Evolutionary conservation across 805 yeast genomes (phyloP).

Genomic region (Ogataea naganishii): DNA sequence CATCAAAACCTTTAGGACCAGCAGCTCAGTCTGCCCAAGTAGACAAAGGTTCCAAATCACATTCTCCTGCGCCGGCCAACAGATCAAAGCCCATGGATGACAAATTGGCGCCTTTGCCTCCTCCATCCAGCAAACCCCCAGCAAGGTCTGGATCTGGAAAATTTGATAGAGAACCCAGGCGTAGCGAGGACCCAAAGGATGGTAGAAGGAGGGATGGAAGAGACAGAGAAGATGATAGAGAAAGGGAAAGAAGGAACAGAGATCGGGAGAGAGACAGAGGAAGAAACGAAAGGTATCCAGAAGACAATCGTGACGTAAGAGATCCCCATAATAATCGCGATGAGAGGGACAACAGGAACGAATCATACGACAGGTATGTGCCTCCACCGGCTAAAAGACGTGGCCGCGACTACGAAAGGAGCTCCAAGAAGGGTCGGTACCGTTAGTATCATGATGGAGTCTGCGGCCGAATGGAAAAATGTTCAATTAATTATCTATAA

Average conservation of each 20-base stretch:
- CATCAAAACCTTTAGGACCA: too few relatives aligned
- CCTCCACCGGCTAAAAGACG: too few relatives aligned
- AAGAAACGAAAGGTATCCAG: constrained; percentile 4
- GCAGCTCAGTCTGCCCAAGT: constrained; percentile 1
- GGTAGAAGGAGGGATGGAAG: constrained; percentile 3
- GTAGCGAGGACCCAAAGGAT: background rate
- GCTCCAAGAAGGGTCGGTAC: too few relatives aligned
- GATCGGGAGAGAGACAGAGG: constrained; percentile 7
- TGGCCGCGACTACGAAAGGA: too few relatives aligned
- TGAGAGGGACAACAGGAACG: too few relatives aligned
- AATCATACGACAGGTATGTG: too few relatives aligned
- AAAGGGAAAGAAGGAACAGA: constrained; percentile 2
- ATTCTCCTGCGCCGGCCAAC: background rate
- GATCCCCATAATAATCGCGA: too few relatives aligned
- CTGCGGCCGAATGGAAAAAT: too few relatives aligned
- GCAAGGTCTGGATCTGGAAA: constrained; percentile 1
- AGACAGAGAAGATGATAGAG: background rate
- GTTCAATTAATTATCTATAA: too few relatives aligned
- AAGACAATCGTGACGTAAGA: too few relatives aligned
- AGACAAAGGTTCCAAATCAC: background rate
- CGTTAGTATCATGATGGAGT: too few relatives aligned
- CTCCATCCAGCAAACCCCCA: constrained; percentile 1
- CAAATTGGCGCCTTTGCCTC: background rate
- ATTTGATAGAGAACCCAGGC: background rate
- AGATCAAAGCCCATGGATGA: background rate